A percentile compares a stretch with the other conserved stretches of the same genome.
Conservation (phyloP, 2,329 filamentous ascomycete species). For the Huntiella abstrusa region DNA sequence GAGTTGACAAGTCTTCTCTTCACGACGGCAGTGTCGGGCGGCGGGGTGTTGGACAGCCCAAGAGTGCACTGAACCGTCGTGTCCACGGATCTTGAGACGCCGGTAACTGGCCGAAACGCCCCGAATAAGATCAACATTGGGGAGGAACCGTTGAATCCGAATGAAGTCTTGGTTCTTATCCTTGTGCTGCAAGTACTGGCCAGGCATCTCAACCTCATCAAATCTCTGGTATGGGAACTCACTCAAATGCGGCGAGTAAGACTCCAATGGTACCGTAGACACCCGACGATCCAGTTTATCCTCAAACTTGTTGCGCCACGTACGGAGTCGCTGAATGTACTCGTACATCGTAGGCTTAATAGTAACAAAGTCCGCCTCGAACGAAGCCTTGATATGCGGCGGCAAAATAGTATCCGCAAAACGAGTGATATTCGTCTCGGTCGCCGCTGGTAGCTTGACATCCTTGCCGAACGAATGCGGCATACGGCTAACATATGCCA, state of each 20-base stretch:
- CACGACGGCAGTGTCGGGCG: conserved; percentile 74
- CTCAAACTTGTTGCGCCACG: conserved; percentile 95
- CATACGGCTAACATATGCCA: conserved; percentile 80
- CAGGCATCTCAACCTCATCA: conserved; percentile 93
- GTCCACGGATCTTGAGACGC: conserved; percentile 84
- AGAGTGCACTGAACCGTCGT: conserved; percentile 90
- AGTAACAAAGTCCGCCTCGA: conserved; percentile 90
- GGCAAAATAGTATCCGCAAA: conserved; percentile 95
- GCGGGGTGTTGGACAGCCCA: conserved; percentile 96
- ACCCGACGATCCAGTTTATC: conserved; percentile 82
- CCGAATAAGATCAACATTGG: conserved; percentile 81
- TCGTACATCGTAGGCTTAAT: conserved; percentile 96
- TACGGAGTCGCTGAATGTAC: conserved; percentile 91
- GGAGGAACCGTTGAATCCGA: conserved; percentile 88
- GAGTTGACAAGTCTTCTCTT: conserved; percentile 86
- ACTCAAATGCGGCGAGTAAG: conserved; percentile 75
- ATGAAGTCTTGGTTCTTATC: conserved; percentile 99
- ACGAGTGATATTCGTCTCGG: conserved; percentile 87
- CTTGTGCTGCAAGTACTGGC: conserved; percentile 90
- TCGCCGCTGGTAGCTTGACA: conserved; percentile 73
- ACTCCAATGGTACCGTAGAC: conserved; percentile 56
- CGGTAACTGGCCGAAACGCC: conserved; percentile 83
- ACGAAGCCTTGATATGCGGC: conserved; percentile 83
- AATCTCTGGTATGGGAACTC: conserved; percentile 97
- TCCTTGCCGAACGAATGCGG: conserved; percentile 76